Conservation (phyloP, 768 basidiomycete genomes). For the Kwoniella botswanensis region DNA sequence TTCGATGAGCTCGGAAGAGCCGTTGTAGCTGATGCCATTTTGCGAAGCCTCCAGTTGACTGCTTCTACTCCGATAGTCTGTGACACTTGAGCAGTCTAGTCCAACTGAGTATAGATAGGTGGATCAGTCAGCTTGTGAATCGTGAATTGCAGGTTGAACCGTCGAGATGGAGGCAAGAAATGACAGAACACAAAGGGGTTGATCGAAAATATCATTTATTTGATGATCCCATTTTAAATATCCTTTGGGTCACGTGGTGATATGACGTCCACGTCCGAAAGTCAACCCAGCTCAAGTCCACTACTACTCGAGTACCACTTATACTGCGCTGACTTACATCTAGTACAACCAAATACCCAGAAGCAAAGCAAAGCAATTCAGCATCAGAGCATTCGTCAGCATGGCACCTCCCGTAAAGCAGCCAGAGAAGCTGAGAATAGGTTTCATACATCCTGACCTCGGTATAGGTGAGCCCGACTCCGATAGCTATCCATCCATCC, state of each 20-base stretch:
- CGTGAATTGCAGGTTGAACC: background rate
- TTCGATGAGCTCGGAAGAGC: constrained; percentile 33
- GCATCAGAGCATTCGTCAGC: background rate
- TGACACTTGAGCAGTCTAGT: too few relatives aligned
- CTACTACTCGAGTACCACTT: too few relatives aligned
- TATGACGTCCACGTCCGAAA: background rate
- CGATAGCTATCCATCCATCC: background rate
- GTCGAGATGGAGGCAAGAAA: constrained; percentile 7
- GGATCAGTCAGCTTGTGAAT: background rate
- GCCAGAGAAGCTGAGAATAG: constrained; percentile 61
- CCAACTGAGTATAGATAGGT: too few relatives aligned
- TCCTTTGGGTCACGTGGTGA: background rate
- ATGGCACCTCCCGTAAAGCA: constrained; percentile 10
- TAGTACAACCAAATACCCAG: background rate
- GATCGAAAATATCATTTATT: constrained; percentile 5
- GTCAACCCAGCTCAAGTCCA: background rate
- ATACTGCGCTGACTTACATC: too few relatives aligned
- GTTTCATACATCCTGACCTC: constrained; percentile 91
- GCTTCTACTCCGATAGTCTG: too few relatives aligned
- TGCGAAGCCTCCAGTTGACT: background rate
- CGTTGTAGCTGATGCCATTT: constrained; percentile 29
- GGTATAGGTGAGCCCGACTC: constrained; percentile 72
- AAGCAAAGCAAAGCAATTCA: background rate
- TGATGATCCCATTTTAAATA: background rate
- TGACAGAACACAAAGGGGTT: background rate